A percentile compares a stretch with the other conserved stretches of the same genome.
Conservation (phyloP, 352 stramenopile genomes). For the Pythium apleroticum region DNA sequence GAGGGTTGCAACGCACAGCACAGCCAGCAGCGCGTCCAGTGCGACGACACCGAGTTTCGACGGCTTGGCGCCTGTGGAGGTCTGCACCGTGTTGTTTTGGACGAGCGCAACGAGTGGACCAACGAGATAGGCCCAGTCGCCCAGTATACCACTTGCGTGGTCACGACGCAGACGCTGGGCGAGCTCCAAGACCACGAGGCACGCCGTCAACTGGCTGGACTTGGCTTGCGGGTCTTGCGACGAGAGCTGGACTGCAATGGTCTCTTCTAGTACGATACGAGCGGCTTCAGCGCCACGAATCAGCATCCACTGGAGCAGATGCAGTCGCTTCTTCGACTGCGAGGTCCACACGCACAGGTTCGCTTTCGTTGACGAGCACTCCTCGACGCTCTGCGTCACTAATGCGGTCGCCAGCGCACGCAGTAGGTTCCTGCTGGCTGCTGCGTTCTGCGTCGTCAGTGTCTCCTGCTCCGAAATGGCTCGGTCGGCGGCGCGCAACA, state of each 20-base stretch:
- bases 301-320: constrained; percentile 59
- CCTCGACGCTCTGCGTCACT: constrained; percentile 41
- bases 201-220: constrained; percentile 48
- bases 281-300: neutral
- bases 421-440: constrained; percentile 46
- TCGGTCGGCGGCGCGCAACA: constrained; percentile 18
- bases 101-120: constrained; percentile 11
- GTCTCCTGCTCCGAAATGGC: constrained; percentile 2
- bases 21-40: constrained; percentile 51
- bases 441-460: neutral
- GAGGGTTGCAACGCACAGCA: constrained; percentile 32
- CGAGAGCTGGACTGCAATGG: constrained; percentile 22
- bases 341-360: constrained; percentile 61
- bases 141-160: neutral
- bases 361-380: constrained; percentile 41
- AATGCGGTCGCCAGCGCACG: constrained; percentile 36
- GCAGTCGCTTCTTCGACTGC: constrained; percentile 47
- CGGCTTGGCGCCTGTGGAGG: constrained; percentile 34
- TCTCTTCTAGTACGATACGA: constrained; percentile 34
- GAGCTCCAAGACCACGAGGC: constrained; percentile 63
- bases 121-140: constrained; percentile 2
- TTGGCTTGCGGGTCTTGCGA: constrained; percentile 31
- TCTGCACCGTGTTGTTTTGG: constrained; percentile 4
- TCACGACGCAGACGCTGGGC: constrained; percentile 34
- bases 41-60: constrained; percentile 54